Percentiles rank a stretch among this genome's conserved stretches.
Conservation (phyloP, 2,329 filamentous ascomycete genomes). For the Pseudogymnoascus verrucosus region DNA sequence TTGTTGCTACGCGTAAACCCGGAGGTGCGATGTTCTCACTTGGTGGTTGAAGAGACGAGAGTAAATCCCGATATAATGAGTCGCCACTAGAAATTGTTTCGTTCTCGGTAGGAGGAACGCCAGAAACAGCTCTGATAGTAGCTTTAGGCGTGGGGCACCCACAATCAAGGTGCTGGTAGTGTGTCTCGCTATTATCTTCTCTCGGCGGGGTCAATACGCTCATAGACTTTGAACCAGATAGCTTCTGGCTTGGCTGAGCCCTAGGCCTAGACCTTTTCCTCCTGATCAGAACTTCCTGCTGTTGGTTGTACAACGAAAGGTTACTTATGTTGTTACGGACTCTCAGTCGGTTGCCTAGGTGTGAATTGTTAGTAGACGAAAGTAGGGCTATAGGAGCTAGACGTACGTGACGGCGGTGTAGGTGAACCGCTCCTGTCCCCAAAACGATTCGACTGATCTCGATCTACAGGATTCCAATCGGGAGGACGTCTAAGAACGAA, state of each 20-base stretch:
- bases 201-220: constrained; percentile 12
- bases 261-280: constrained; percentile 22
- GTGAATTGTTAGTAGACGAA: not conserved
- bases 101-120: not conserved
- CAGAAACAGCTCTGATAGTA: not conserved
- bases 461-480: constrained; percentile 26
- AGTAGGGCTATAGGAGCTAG: constrained; percentile 9
- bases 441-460: constrained; percentile 14
- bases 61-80: not conserved
- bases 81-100: not conserved
- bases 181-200: not conserved
- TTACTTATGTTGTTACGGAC: not conserved
- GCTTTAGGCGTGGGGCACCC: not conserved
- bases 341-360: not conserved
- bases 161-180: not conserved
- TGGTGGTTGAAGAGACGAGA: not conserved
- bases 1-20: not conserved
- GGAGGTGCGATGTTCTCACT: not conserved
- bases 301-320: not conserved
- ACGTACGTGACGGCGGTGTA: constrained; percentile 29
- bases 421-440: constrained; percentile 28
- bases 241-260: constrained; percentile 17
- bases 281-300: constrained; percentile 12
- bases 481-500: constrained; percentile 33
- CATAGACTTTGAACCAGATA: constrained; percentile 18